phyloP scores from a whole-genome alignment of 225 moss, liverwort and hornwort genomes.

The Sphagnum contortum region DNA sequence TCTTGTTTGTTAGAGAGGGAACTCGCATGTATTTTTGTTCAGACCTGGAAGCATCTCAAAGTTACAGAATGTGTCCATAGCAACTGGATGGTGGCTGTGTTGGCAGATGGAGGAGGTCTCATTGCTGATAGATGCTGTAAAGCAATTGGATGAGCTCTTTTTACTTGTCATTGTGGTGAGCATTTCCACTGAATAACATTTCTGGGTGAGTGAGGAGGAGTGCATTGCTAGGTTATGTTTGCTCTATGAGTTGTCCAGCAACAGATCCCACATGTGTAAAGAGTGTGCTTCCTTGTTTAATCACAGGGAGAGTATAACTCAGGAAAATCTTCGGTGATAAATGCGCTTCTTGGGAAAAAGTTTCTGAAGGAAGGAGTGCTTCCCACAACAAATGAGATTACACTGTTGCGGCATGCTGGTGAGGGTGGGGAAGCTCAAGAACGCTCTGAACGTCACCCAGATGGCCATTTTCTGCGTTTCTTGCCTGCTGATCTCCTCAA shows the following conservation, averaged over 20 bases:
- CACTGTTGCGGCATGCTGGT: constrained; percentile 68
- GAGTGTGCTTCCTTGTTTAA: not conserved
- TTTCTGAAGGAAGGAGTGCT: constrained; percentile 87
- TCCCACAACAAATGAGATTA: constrained; percentile 96
- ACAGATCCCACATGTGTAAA: no score
- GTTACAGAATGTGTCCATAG: no score
- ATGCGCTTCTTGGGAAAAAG: constrained; percentile 79
- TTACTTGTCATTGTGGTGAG: constrained; percentile 82
- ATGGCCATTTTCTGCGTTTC: constrained; percentile 90
- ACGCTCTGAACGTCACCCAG: constrained; percentile 80
- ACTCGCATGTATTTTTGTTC: no score
- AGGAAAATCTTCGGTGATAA: constrained; percentile 89
- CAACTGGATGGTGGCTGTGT: no score
- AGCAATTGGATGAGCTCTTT: constrained; percentile 97
- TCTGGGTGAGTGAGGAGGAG: no score
- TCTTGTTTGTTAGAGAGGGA: no score
- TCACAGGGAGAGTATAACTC: constrained; percentile 93
- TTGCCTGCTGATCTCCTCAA: constrained; percentile 75
- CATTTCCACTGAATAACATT: not conserved
- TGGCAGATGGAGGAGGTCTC: constrained; percentile 96
- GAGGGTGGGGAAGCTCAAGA: constrained; percentile 64
- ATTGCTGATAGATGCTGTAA: constrained; percentile 67
- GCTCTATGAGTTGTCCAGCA: no score
- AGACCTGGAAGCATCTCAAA: no score
- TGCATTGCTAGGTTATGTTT: no score